Base-by-base conservation (phyloP, 306 rosid species). In the Prunus kanzakura region DNA sequence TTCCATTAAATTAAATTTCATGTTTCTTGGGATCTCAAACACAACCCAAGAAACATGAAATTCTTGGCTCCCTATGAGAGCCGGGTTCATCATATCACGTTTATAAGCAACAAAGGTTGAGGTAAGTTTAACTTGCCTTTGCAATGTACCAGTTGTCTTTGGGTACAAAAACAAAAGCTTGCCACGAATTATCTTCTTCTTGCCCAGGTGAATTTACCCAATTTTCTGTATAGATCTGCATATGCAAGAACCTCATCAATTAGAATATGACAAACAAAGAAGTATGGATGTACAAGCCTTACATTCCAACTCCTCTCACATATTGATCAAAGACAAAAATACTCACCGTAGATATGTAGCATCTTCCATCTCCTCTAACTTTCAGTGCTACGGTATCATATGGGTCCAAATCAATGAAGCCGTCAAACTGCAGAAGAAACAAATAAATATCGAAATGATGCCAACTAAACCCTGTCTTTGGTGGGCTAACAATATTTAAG, bases 181-280 rank as follows among this genome's bases (percentile, higher is more conserved):
- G 98, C 98, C 98, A 93, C 3, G 93, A 88, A 76, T 93, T 91
- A 83, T 93, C 98, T 80, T 91, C 98, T 76, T 73, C 78, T 81
- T 91, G 95, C 49, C 90, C 98, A 41, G 97, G 98, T 69, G 96
- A 91, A 73, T 93, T 93, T 50, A 93, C 97, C 98, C 96, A 93
- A 66, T 93, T 93, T 69, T 93, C 98, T 11, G 98, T 91, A 75
- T 93, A 93, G 61, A 93, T 89, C 97, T 93, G 87, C 81, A 84
- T 51, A 78, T 45, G 64, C 75, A 69, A 65, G 74, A n/a, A 51
- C 58, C 16, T 20, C 41, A 23, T 25, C 23, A 60, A 56, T 32
- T 25, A 9, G 41, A 35, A 16, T 18, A 6, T 61, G 27, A 7
- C 45, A 55, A 23, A 22, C 57, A 12, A 47, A 35, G n/a, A 11